Base-by-base conservation (phyloP, 768 basidiomycete species). In the Pholiota molesta region DNA sequence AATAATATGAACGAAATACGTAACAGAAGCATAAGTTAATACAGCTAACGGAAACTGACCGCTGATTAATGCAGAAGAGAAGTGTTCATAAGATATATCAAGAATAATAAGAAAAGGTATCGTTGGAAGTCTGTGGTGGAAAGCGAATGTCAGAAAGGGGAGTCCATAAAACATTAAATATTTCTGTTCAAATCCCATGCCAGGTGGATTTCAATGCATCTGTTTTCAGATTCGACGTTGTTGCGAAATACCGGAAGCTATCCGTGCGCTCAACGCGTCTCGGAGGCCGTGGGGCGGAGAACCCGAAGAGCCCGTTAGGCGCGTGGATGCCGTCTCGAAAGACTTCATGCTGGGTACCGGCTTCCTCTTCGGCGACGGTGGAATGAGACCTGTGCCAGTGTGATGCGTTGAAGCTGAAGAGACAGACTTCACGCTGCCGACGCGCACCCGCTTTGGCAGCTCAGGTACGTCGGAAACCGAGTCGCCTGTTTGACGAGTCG, bases 151-250 rank as follows among this genome's bases (percentile, higher is more conserved):
- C 1, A 53, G 16, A n/a, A 53, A 53, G 16, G 8, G 2, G 2
- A 29, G 52, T 53, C 52, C 10, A 29, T 17, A 35, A 9, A 51
- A 54, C 11, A n/a, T 5, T 16, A n/a, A n/a, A n/a, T 19, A 44
- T 21, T 31, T 19, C 19, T 9, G 31, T 40, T 65, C 54, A 66
- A 58, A 67, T 57, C 2, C 66, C 66, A 31, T 64, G 64, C 68
- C 68, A 69, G 16, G 68, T 66, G 4, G 66, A 66, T 45, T 67
- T 67, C 59, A 67, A 37, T 37, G 61, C 63, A 19, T 66, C 64
- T 21, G 63, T 37, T 2, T 63, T 61, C 28, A 64, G 49, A 53
- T 56, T 55, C 5, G 62, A 63, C 8, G 62, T 59, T 9, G 57
- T 51, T 19, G 57, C 57, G 17, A 58, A 58, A 51, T 58, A 58